Base-by-base conservation (phyloP, 192 early-diverging fungal species). In the Thamnidium elegans region DNA sequence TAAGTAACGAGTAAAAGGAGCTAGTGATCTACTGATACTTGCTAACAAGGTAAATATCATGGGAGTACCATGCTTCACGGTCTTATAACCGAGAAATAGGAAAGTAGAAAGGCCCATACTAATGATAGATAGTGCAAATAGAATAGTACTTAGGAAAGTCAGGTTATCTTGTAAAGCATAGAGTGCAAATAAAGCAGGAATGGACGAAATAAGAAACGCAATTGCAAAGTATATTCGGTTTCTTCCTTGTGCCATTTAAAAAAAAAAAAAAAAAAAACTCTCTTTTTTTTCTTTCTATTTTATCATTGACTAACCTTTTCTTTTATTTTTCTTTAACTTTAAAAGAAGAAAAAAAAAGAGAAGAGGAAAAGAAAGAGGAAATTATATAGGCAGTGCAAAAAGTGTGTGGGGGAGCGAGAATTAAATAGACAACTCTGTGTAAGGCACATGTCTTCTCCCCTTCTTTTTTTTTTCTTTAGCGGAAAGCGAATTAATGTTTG, bases 191-290 rank as follows among this genome's bases (percentile, higher is more conserved):
- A 68, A 21, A 14, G 58, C 31, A 15, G 67, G 67, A 3, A 62
- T 43, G 10, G 45, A 61, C 2, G 59, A 61, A 31, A 68, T 36
- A 6, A 60, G 6, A 17, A 50, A 52, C 8, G 51, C 55, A 13
- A 68, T 39, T 3, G 20, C 54, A 67, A 72, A 63, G 65, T 72
- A 72, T 14, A 67, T 32, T 43, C 70, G 58, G 26, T 72, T 72
- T 44, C 65, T 58, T 44, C 64, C 65, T 43, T 58, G 39, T 17
- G 70, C 64, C 70, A 72, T 72, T 48, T 48, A 36, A 36, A 4
- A 36, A 36, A n/a, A n/a, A n/a, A n/a, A n/a, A n/a, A n/a, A n/a
- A n/a, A n/a, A n/a, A n/a, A n/a, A n/a, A n/a, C n/a, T n/a, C n/a
- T n/a, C n/a, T n/a, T n/a, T n/a, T n/a, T n/a, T n/a, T n/a, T n/a